phyloP scores from a whole-genome alignment of 108 stramenopile genomes.

The Mediolabrus comicus region DNA sequence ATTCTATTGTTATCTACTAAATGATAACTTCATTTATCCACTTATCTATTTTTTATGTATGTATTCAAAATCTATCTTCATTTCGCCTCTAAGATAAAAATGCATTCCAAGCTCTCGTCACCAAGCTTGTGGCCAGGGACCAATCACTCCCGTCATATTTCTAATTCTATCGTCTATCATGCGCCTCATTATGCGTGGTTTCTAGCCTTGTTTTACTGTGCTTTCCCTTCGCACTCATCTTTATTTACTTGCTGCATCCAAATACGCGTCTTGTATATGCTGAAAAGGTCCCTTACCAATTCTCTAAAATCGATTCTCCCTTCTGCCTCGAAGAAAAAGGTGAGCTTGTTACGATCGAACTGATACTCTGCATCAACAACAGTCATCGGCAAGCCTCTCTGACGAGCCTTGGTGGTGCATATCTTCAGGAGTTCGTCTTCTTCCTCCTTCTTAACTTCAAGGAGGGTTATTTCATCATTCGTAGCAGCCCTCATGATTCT shows the following conservation, averaged over 20 bases:
- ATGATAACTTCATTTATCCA: too few species aligned
- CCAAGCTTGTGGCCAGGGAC: background rate
- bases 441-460: constrained; percentile 83
- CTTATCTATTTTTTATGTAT: too few species aligned
- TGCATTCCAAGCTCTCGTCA: background rate
- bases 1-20: too few species aligned
- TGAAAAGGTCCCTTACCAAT: constrained; percentile 96
- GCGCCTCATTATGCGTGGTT: background rate
- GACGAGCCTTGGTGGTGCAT: constrained; percentile 87
- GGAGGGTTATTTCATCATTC: constrained; percentile 84
- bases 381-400: constrained; percentile 89
- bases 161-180: background rate
- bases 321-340: constrained; percentile 96
- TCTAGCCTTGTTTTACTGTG: background rate
- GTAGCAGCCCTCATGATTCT: constrained; percentile 84
- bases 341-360: constrained; percentile 96
- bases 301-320: constrained; percentile 96
- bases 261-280: constrained; percentile 97
- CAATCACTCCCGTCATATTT: background rate
- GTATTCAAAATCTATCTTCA: too few species aligned
- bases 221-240: constrained; percentile 22
- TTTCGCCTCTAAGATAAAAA: background rate
- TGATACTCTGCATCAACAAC: constrained; percentile 98
- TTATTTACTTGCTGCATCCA: constrained; percentile 98
- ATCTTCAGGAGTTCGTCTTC: constrained; percentile 92